A percentile compares a stretch with the other conserved stretches of the same genome.
Conservation (phyloP, 257 asterid genomes). For the Solanum corneliomulleri region DNA sequence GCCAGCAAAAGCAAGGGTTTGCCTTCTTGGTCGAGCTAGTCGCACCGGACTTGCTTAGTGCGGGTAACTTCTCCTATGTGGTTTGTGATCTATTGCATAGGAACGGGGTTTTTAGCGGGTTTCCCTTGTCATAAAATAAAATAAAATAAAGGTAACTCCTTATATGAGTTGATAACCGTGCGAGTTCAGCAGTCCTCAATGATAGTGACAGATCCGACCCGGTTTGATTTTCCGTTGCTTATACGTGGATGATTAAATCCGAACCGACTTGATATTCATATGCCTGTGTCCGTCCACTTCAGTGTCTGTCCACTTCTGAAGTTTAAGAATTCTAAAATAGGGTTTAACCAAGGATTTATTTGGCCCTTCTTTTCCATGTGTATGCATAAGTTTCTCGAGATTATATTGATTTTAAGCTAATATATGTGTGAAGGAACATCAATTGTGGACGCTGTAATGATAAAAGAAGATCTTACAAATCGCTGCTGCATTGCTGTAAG, state of each 20-base stretch:
- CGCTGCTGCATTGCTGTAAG: slow-evolving; percentile 60
- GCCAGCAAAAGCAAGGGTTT: too few relatives aligned
- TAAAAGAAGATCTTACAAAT: slow-evolving; percentile 28
- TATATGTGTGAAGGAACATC: background rate
- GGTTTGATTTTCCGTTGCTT: background rate
- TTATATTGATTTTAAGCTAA: background rate
- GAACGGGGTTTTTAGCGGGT: too few relatives aligned
- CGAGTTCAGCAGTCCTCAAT: background rate
- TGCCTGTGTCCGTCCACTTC: background rate
- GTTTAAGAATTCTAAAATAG: background rate
- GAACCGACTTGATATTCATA: background rate
- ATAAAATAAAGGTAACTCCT: background rate
- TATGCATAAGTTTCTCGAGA: background rate
- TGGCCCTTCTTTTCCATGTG: background rate
- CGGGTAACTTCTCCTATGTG: too few relatives aligned
- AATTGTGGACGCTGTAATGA: slow-evolving; percentile 50
- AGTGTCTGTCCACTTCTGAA: background rate
- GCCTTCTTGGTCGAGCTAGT: too few relatives aligned
- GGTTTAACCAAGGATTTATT: background rate
- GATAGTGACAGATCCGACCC: background rate
- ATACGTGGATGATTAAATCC: background rate
- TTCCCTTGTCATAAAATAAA: too few relatives aligned
- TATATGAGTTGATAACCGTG: background rate
- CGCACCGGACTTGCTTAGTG: too few relatives aligned
- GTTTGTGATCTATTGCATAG: too few relatives aligned